A percentile compares a stretch with the other conserved stretches of the same genome.
Evolutionary conservation across 768 basidiomycete species (phyloP).

Genomic region (Amanita inopinata): DNA sequence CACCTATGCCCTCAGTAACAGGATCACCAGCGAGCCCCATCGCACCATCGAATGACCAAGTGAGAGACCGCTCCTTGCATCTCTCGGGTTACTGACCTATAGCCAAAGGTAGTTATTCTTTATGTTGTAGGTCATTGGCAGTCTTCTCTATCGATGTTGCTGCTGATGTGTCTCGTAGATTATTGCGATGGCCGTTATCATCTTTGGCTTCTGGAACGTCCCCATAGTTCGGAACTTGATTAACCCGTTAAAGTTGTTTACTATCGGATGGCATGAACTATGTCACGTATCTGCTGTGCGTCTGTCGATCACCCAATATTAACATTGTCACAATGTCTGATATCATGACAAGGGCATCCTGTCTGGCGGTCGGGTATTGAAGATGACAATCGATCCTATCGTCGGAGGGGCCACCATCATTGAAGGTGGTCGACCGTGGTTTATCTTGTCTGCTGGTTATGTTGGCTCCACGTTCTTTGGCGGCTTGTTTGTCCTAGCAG

Average conservation of each 20-base stretch:
- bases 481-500: slow-evolving; percentile 73
- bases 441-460: slow-evolving; percentile 74
- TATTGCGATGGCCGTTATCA: slow-evolving; percentile 76
- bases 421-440: slow-evolving; percentile 62
- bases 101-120: slow-evolving; percentile 50
- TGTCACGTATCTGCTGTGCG: slow-evolving; percentile 73
- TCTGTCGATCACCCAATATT: slow-evolving; percentile 12
- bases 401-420: slow-evolving; percentile 70
- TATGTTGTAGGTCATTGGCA: slow-evolving; percentile 51
- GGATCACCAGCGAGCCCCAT: slow-evolving; percentile 34
- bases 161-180: slow-evolving; percentile 35
- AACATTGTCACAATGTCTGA: slow-evolving; percentile 4
- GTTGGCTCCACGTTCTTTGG: slow-evolving; percentile 76
- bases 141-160: slow-evolving; percentile 10
- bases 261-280: slow-evolving; percentile 84
- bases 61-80: slow-evolving; percentile 22
- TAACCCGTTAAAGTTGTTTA: slow-evolving; percentile 78
- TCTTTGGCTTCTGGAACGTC: slow-evolving; percentile 84
- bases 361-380: slow-evolving; percentile 68
- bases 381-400: slow-evolving; percentile 79
- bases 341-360: slow-evolving; percentile 49
- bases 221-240: slow-evolving; percentile 72
- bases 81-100: slow-evolving; percentile 13
- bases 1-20: slow-evolving; percentile 28
- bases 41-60: slow-evolving; percentile 65